Conservation (phyloP, 2,329 filamentous ascomycete species). For the Aspergillus amoenus region DNA sequence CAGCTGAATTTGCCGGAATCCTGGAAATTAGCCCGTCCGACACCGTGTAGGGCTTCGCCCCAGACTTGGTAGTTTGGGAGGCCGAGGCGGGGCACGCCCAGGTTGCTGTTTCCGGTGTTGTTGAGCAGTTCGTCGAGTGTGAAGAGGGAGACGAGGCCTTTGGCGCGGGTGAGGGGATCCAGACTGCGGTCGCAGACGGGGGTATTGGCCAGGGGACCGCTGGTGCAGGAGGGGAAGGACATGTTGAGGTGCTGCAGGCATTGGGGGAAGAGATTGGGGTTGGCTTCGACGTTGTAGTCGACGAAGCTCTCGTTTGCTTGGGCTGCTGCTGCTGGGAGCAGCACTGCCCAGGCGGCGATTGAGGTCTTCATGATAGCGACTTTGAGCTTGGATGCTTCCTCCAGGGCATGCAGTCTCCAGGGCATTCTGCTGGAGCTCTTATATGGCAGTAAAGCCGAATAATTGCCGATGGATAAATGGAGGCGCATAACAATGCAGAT, state of each 20-base stretch:
- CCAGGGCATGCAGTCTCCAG: too few relatives aligned
- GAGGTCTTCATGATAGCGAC: slow-evolving; percentile 18
- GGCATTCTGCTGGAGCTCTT: too few relatives aligned
- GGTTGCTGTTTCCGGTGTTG: slow-evolving; percentile 48
- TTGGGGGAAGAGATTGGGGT: slow-evolving; percentile 24
- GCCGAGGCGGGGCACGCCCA: slow-evolving; percentile 56
- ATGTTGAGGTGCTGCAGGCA: slow-evolving; percentile 22
- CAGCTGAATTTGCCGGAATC: slow-evolving; percentile 54
- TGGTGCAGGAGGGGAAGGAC: slow-evolving; percentile 52
- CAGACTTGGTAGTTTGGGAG: slow-evolving; percentile 62
- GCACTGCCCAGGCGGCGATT: slow-evolving; percentile 19
- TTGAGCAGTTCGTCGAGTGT: slow-evolving; percentile 57
- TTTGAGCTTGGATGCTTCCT: too few relatives aligned
- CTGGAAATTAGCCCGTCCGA: slow-evolving; percentile 60
- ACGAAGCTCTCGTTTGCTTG: slow-evolving; percentile 29
- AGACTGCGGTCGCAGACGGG: slow-evolving; percentile 52
- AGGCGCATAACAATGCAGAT: not conserved
- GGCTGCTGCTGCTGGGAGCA: slow-evolving; percentile 19
- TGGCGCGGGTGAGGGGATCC: slow-evolving; percentile 41
- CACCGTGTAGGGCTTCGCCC: slow-evolving; percentile 60
- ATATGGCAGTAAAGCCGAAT: not conserved
- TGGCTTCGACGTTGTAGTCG: slow-evolving; percentile 26
- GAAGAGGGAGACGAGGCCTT: slow-evolving; percentile 52
- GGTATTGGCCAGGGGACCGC: slow-evolving; percentile 51
- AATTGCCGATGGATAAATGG: not conserved